Evolutionary conservation across 148 eudicot species (phyloP).

Genomic region (Nepenthes gracilis): DNA sequence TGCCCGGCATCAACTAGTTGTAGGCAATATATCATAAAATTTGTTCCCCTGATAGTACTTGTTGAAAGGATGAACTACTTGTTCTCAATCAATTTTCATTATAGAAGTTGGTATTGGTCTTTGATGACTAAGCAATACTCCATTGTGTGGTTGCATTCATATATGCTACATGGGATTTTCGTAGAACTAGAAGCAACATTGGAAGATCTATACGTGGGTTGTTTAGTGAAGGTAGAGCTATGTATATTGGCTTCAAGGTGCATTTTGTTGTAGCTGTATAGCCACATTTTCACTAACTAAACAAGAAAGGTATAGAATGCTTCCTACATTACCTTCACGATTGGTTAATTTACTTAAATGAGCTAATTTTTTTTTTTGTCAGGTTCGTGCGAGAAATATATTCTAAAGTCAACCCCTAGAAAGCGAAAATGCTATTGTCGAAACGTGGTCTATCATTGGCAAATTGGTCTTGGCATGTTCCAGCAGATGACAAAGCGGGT

Average conservation of each 20-base stretch:
- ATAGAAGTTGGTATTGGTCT: no score
- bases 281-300: not conserved
- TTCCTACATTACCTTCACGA: not conserved
- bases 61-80: no score
- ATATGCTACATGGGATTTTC: slow-evolving; percentile 6
- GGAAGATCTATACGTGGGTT: slow-evolving; percentile 96
- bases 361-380: not conserved
- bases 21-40: no score
- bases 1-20: no score
- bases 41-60: no score
- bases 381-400: slow-evolving; percentile 92
- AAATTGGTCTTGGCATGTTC: slow-evolving; percentile 99
- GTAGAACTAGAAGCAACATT: slow-evolving; percentile 90
- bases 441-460: slow-evolving; percentile 91
- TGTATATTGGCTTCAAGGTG: not conserved
- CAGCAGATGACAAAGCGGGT: slow-evolving; percentile 99
- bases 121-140: no score
- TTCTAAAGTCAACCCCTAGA: slow-evolving; percentile 74
- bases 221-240: slow-evolving; percentile 68
- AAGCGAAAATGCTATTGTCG: slow-evolving; percentile 93
- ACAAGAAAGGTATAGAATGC: not conserved
- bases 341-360: not conserved
- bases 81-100: no score
- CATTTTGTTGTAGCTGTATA: not conserved
- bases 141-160: no score